phyloP scores from a whole-genome alignment of 2,329 filamentous ascomycete genomes.

The Nemania bipapillata region DNA sequence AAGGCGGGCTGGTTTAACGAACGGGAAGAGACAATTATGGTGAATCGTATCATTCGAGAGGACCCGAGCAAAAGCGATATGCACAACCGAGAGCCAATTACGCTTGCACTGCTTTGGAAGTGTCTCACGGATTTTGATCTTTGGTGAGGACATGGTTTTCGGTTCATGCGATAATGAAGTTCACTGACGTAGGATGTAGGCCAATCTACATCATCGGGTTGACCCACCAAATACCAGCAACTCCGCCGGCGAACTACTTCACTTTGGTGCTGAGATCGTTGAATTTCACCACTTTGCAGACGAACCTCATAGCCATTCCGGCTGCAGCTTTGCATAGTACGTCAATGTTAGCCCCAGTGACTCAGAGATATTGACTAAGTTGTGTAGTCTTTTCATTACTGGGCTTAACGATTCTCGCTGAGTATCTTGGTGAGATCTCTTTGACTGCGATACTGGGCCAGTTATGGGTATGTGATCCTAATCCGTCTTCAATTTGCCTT shows the following conservation, averaged over 20 bases:
- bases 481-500: neutral
- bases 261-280: slow-evolving; percentile 63
- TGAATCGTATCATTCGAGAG: slow-evolving; percentile 65
- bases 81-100: slow-evolving; percentile 66
- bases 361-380: slow-evolving; percentile 4
- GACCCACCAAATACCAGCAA: slow-evolving; percentile 60
- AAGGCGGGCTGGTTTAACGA: slow-evolving; percentile 64
- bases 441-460: slow-evolving; percentile 56
- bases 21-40: slow-evolving; percentile 64
- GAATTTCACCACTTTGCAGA: slow-evolving; percentile 63
- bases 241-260: slow-evolving; percentile 60
- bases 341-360: neutral
- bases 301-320: slow-evolving; percentile 66
- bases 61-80: slow-evolving; percentile 67
- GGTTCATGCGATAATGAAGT: slow-evolving; percentile 28
- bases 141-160: slow-evolving; percentile 56
- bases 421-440: slow-evolving; percentile 60
- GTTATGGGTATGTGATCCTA: slow-evolving; percentile 56
- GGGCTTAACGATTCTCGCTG: slow-evolving; percentile 53
- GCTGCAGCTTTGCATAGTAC: slow-evolving; percentile 51
- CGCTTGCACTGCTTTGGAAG: slow-evolving; percentile 58
- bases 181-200: slow-evolving; percentile 56
- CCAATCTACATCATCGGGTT: slow-evolving; percentile 55
- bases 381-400: slow-evolving; percentile 52
- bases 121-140: slow-evolving; percentile 65